These are phyloP conservation scores for Cryoendolithus antarcticus DNA, from an alignment of 2,329 filamentous ascomycete species.

Conservation along the genomic window DNA sequence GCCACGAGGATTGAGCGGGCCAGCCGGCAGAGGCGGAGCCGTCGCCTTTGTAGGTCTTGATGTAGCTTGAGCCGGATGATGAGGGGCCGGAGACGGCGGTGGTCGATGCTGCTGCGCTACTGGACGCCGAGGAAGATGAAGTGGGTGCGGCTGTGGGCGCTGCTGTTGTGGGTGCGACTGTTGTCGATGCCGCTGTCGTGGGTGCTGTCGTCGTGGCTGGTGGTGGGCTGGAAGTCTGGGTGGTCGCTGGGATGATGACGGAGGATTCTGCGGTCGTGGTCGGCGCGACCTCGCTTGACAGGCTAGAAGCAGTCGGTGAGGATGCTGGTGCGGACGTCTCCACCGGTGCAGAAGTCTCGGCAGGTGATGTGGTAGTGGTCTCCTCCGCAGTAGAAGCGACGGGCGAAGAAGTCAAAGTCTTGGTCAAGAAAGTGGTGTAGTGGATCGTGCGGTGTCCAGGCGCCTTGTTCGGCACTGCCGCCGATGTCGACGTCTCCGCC, in stretches of 20 bases:
- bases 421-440: too few relatives aligned
- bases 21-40: constrained; percentile 13
- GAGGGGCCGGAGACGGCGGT: constrained; percentile 1
- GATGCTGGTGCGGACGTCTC: not conserved
- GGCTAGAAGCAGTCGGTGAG: not conserved
- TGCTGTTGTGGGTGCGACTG: not conserved
- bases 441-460: too few relatives aligned
- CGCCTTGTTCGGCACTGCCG: too few relatives aligned
- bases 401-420: too few relatives aligned
- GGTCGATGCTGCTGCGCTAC: not conserved
- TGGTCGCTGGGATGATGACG: too few relatives aligned
- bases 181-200: too few relatives aligned
- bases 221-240: too few relatives aligned
- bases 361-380: too few relatives aligned
- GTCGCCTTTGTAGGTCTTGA: constrained; percentile 9
- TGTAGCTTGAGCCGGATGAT: constrained; percentile 1
- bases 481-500: not conserved
- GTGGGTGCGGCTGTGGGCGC: constrained; percentile 1
- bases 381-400: too few relatives aligned
- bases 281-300: too few relatives aligned
- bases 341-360: not conserved
- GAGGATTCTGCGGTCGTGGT: too few relatives aligned
- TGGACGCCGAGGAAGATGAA: constrained; percentile 1
- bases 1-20: constrained; percentile 15
- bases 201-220: too few relatives aligned